These are phyloP conservation scores for Ramaria sp. DNA, from an alignment of 768 basidiomycete species.

Conservation along the genomic window DNA sequence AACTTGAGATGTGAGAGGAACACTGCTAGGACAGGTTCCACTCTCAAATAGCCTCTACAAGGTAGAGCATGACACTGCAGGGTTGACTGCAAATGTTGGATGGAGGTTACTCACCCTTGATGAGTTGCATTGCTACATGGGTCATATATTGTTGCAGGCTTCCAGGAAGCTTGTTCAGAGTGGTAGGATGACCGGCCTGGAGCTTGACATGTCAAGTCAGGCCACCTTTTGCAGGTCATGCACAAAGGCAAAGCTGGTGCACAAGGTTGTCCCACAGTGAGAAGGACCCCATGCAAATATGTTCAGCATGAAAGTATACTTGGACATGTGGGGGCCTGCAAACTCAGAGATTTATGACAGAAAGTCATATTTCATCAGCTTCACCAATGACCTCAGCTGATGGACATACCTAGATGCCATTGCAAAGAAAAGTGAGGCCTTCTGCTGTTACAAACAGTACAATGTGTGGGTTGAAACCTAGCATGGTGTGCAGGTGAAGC, in stretches of 20 bases:
- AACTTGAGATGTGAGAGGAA: conserved; percentile 12
- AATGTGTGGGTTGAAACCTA: conserved; percentile 5
- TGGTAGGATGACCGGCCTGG: not conserved
- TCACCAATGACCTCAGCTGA: conserved; percentile 4
- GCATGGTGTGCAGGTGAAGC: not conserved
- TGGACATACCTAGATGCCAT: not conserved
- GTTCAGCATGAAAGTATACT: conserved; percentile 13
- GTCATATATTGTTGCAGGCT: not conserved
- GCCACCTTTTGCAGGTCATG: not conserved
- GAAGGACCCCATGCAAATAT: conserved; percentile 9
- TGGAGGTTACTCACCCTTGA: conserved; percentile 19
- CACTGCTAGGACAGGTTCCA: conserved; percentile 10
- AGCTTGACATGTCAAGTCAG: not conserved
- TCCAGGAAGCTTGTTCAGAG: not conserved
- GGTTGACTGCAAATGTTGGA: not conserved
- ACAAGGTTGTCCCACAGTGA: conserved; percentile 6
- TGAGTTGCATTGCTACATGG: conserved; percentile 5
- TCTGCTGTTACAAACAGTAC: conserved; percentile 8
- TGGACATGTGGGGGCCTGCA: conserved; percentile 8
- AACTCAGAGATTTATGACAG: not conserved
- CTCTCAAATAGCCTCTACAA: conserved; percentile 16
- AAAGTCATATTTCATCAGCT: conserved; percentile 2
- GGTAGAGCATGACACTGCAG: conserved; percentile 10
- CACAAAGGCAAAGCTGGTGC: not conserved
- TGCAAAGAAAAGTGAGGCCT: conserved; percentile 8